Base-by-base conservation (phyloP, 2,329 filamentous ascomycete species). In the Nectriaceae sp. region DNA sequence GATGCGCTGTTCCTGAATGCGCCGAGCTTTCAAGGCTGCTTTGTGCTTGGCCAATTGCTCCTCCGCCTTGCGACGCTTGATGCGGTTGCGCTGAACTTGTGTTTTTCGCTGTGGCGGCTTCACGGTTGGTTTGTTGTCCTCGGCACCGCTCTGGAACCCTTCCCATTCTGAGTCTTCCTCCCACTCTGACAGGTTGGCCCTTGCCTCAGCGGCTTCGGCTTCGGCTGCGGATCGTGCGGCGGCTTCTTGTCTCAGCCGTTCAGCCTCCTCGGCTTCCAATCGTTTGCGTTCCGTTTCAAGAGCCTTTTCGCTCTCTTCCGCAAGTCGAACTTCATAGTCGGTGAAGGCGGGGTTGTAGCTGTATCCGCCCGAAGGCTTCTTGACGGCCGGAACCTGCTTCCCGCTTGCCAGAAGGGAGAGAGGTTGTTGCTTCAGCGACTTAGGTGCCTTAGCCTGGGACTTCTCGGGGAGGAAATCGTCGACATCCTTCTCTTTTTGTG, bases 91-190 rank as follows among this genome's bases (percentile, higher is more conserved):
- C 70, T 97, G 89, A 1, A 84, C 78, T 42, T 85, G 88, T 2
- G 90, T 95, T 76, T 97, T 97, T 62, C 93, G 80, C 70, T 89
- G 82, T 3, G 89, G 87, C 50, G 86, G 79, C 74, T 96, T 96
- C 35, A 55, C 55, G 10, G 59, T 62, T 52, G 82, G 81, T 62
- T 82, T 85, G 63, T 71, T 62, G 24, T 89, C 87, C 59, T 90
- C 87, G 10, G 80, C 82, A 47, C 90, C 91, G 65, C 90, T 96
- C 73, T 96, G 87, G 56, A 90, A 84, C 0, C 89, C 89, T 68
- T 92, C 93, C 90, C 91, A 97, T 13, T 89, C 91, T 40, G 89
- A 94, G 65, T 96, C 92, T 61, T 93, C 89, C 50, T 95, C 90
- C 76, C 83, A 93, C 67, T 84, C 83, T 0, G 82, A 85, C 49